phyloP scores from a whole-genome alignment of 441 rosid genomes.

The Breynia disticha region DNA sequence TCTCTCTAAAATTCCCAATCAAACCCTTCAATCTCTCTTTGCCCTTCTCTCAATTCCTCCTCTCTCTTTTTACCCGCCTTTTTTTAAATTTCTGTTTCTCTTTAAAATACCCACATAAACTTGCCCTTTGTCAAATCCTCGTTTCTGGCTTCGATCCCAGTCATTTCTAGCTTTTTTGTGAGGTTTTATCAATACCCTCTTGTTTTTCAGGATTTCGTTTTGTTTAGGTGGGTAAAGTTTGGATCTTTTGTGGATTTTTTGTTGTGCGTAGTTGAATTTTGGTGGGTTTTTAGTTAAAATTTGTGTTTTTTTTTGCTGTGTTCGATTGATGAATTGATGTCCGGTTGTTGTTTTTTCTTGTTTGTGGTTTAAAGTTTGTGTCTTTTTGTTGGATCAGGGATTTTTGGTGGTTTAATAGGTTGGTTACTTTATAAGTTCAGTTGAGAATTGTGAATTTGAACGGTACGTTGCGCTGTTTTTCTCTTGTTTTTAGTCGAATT shows the following conservation, averaged over 20 bases:
- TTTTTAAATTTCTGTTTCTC: constrained; percentile 18
- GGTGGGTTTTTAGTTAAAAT: not conserved
- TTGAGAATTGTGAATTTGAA: too few relatives aligned
- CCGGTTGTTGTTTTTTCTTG: not conserved
- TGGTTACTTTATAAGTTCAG: too few relatives aligned
- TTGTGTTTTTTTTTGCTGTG: not conserved
- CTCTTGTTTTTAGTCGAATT: too few relatives aligned
- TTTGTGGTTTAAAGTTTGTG: not conserved
- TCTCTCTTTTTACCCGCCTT: constrained; percentile 39
- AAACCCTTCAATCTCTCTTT: constrained; percentile 6
- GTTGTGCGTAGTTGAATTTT: not conserved
- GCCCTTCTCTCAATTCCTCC: too few relatives aligned
- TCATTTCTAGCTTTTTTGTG: not conserved
- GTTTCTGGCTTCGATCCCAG: not conserved
- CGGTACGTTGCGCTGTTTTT: too few relatives aligned
- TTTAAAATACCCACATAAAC: not conserved
- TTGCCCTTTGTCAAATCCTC: not conserved
- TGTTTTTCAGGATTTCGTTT: not conserved
- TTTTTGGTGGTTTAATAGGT: too few relatives aligned
- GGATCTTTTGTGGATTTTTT: not conserved
- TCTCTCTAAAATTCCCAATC: constrained; percentile 50
- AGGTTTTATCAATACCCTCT: not conserved
- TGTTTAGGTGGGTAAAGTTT: not conserved
- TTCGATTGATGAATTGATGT: not conserved
- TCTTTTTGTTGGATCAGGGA: not conserved